Evolutionary conservation across 257 asterid genomes (phyloP).

Genomic region (Rubia yunnanensis): DNA sequence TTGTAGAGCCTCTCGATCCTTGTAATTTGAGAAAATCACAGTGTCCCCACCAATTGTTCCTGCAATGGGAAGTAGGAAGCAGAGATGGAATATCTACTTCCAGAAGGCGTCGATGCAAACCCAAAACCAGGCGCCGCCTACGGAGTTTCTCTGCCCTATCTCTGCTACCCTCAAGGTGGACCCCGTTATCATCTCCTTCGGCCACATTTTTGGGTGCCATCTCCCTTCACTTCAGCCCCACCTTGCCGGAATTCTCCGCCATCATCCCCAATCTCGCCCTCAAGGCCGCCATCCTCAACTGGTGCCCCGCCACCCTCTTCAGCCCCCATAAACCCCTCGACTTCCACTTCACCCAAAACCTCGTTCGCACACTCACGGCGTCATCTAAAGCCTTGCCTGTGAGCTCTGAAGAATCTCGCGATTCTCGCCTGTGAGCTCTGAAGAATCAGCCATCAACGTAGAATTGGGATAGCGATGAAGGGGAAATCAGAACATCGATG

Average conservation of each 20-base stretch:
- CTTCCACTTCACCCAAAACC: slow-evolving; percentile 45
- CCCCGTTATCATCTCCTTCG: slow-evolving; percentile 79
- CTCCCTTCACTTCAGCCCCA: slow-evolving; percentile 54
- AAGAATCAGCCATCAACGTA: no score
- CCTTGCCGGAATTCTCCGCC: slow-evolving; percentile 57
- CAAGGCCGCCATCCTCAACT: slow-evolving; percentile 57
- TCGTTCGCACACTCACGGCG: slow-evolving; percentile 32
- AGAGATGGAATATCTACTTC: slow-evolving; percentile 62
- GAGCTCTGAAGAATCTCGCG: slow-evolving; percentile 48
- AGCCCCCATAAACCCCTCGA: slow-evolving; percentile 56
- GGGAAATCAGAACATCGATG: no score
- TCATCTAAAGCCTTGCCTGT: slow-evolving; percentile 17
- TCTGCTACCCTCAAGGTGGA: slow-evolving; percentile 77
- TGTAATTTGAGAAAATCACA: no score
- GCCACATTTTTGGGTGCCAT: slow-evolving; percentile 80
- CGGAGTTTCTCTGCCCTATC: slow-evolving; percentile 67
- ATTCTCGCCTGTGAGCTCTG: no score
- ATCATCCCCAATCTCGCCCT: slow-evolving; percentile 84
- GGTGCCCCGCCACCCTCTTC: slow-evolving; percentile 43
- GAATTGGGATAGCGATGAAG: no score
- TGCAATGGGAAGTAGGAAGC: slow-evolving; percentile 42
- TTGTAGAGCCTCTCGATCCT: no score
- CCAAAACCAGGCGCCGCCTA: slow-evolving; percentile 23
- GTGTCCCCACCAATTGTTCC: no score
- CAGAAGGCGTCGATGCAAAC: slow-evolving; percentile 41